Evolutionary conservation across 192 early-diverging fungal species (phyloP).

Genomic region (Gamsiella multidivaricata): DNA sequence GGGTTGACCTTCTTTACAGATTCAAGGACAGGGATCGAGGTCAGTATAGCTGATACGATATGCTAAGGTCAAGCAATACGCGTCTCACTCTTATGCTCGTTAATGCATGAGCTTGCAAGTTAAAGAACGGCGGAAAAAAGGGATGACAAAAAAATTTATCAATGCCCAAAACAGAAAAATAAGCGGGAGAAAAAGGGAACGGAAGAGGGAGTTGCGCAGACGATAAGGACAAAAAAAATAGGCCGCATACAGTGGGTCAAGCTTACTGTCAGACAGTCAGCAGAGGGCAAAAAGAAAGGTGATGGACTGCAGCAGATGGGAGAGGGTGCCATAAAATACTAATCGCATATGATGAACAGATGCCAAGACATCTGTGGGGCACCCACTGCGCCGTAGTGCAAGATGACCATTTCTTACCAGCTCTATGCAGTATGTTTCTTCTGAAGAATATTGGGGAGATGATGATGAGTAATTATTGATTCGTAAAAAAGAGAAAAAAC

Average conservation of each 20-base stretch:
- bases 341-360: no score
- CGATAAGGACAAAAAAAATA: neutral
- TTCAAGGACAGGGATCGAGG: no score
- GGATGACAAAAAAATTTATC: conserved; percentile 8
- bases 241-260: neutral
- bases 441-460: no score
- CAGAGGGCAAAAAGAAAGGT: neutral
- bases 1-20: no score
- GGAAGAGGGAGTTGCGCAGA: conserved; percentile 8
- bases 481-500: neutral
- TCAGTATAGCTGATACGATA: no score
- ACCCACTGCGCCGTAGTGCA: no score
- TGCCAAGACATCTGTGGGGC: no score
- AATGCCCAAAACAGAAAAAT: neutral
- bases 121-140: conserved; percentile 4
- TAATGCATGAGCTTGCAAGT: conserved; percentile 15
- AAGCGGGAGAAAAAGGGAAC: conserved; percentile 11
- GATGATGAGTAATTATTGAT: neutral
- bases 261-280: no score
- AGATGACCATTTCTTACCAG: no score
- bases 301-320: neutral
- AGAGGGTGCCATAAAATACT: neutral
- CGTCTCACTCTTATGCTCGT: neutral
- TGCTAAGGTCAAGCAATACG: no score
- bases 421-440: no score